These are phyloP conservation scores for Hemileccinum impolitum DNA, from an alignment of 768 basidiomycete species.

Conservation along the genomic window DNA sequence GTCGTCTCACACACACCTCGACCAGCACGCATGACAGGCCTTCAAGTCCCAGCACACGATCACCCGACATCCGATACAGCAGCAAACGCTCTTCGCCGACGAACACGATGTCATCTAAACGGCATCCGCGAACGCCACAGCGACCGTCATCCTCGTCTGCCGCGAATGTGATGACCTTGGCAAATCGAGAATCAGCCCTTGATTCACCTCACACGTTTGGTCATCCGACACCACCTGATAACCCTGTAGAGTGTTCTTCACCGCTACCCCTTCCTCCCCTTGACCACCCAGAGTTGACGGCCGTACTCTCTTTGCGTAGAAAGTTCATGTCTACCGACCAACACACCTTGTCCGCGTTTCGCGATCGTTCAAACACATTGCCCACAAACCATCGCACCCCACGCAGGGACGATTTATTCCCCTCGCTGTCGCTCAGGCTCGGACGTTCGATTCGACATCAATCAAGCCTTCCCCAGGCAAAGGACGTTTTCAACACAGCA, in stretches of 20 bases:
- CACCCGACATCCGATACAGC: slow-evolving; percentile 5
- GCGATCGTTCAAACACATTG: slow-evolving; percentile 25
- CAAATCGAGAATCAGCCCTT: slow-evolving; percentile 15
- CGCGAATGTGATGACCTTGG: slow-evolving; percentile 28
- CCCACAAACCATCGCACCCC: slow-evolving; percentile 12
- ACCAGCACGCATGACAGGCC: background rate
- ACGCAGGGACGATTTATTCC: slow-evolving; percentile 19
- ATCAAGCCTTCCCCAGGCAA: slow-evolving; percentile 27
- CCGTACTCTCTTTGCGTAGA: slow-evolving; percentile 19
- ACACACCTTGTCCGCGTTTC: slow-evolving; percentile 5
- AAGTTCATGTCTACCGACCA: slow-evolving; percentile 10
- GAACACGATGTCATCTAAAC: slow-evolving; percentile 26
- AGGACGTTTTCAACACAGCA: slow-evolving; percentile 18
- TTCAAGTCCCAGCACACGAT: slow-evolving; percentile 12
- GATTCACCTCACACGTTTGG: slow-evolving; percentile 45
- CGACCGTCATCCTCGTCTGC: slow-evolving; percentile 18
- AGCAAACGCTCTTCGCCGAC: slow-evolving; percentile 29
- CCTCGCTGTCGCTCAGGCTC: slow-evolving; percentile 25
- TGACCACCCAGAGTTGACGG: slow-evolving; percentile 36
- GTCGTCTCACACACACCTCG: slow-evolving; percentile 17
- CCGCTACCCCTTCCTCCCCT: slow-evolving; percentile 58
- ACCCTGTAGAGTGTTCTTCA: slow-evolving; percentile 18
- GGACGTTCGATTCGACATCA: slow-evolving; percentile 26
- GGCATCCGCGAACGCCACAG: slow-evolving; percentile 26
- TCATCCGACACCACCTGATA: slow-evolving; percentile 32